Base-by-base conservation (phyloP, 2,329 filamentous ascomycete genomes). In the Trichoderma aggressivum region DNA sequence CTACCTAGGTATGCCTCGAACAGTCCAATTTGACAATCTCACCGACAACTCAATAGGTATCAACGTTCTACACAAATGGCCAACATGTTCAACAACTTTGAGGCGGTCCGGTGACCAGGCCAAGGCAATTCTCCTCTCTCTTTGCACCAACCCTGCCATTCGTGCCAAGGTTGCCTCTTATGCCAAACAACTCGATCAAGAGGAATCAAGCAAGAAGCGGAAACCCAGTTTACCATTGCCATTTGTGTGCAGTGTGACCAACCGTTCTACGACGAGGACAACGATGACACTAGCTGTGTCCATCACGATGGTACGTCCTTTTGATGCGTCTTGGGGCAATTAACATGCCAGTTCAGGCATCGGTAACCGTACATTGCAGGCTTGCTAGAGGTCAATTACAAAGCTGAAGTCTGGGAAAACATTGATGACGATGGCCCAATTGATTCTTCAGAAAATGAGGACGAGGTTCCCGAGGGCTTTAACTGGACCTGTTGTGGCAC, bases 181-280 rank as follows among this genome's bases (percentile, higher is more conserved):
- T 21, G 28, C 39, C 26, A 36, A 36, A 28, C 62, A 43, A 21
- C 39, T 65, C 10, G n/a, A 47, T 7, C n/a, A 65, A 53, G 43
- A 53, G 26, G 43, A 3, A 24, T 34, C 28, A 26, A 14, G 26
- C 12, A 65, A 55, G 28, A 55, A 65, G 14, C 26, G 28, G 21
- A 53, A 53, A n/a, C 62, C 43, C 43, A 55, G 7, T 65, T 43
- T 16, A 3, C 62, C n/a, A 65, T 65, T 65, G 62, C 43, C 30
- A 65, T 65, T 14, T 65, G 62, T 43, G 62, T 65, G 43, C 43
- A 65, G 28, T 65, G 62, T 30, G 30, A 65, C 26, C 28, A 55
- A 47, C 62, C 62, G n/a, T 65, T 53, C 21, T 53, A 65, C n/a
- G 16, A 65, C 7, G 62, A 65, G 26, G 62, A 65, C 2, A 65